These are phyloP conservation scores for Holtermanniella nyarrowii DNA, from an alignment of 768 basidiomycete genomes.

Conservation along the genomic window DNA sequence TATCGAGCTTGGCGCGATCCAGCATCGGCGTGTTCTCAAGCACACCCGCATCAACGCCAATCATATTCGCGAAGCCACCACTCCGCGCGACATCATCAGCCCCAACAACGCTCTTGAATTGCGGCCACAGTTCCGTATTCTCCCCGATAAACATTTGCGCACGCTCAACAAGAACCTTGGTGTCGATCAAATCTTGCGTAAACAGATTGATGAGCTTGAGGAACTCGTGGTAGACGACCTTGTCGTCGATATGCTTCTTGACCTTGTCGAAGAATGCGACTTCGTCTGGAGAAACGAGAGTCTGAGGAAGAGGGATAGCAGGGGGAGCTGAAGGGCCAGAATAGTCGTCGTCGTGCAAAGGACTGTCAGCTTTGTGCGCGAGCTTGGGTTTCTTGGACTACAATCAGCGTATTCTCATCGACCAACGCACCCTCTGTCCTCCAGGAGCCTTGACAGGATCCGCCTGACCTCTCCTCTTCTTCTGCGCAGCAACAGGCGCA, in stretches of 20 bases:
- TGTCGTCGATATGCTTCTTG: slow-evolving; percentile 47
- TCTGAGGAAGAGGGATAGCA: slow-evolving; percentile 17
- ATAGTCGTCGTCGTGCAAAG: slow-evolving; percentile 22
- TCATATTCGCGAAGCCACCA: slow-evolving; percentile 36
- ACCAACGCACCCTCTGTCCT: slow-evolving; percentile 21
- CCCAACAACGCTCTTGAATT: slow-evolving; percentile 78
- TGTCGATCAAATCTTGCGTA: slow-evolving; percentile 82
- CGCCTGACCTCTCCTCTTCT: slow-evolving; percentile 18
- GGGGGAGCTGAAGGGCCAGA: slow-evolving; percentile 14
- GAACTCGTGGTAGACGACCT: slow-evolving; percentile 60
- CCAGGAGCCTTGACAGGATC: slow-evolving; percentile 22
- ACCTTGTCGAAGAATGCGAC: slow-evolving; percentile 90
- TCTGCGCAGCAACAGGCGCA: slow-evolving; percentile 7
- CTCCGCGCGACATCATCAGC: slow-evolving; percentile 52
- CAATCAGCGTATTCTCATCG: slow-evolving; percentile 2
- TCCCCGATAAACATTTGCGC: slow-evolving; percentile 67
- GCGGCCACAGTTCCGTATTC: slow-evolving; percentile 62
- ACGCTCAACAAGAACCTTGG: slow-evolving; percentile 66
- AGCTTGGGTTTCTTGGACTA: slow-evolving; percentile 30
- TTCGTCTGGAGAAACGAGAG: slow-evolving; percentile 51
- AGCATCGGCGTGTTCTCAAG: slow-evolving; percentile 62
- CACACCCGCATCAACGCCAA: slow-evolving; percentile 47
- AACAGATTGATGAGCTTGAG: slow-evolving; percentile 84
- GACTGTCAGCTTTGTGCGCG: slow-evolving; percentile 28
- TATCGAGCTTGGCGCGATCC: slow-evolving; percentile 61